These are phyloP conservation scores for Filobasidium uniguttulatum DNA, from an alignment of 1,284 basidiomycete species.

Conservation along the genomic window DNA sequence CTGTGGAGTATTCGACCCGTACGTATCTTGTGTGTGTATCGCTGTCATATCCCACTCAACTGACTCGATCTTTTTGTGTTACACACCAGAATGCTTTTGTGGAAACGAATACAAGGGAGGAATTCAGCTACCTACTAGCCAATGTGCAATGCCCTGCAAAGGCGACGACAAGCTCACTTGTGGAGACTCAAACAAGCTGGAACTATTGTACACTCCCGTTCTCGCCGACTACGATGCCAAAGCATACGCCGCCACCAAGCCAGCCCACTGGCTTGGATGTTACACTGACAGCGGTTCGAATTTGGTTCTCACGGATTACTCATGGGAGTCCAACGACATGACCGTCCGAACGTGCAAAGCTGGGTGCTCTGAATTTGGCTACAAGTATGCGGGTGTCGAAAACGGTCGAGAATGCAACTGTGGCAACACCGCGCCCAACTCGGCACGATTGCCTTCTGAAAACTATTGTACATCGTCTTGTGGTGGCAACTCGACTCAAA, in stretches of 20 bases:
- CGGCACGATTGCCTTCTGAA: background rate
- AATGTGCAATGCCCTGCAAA: background rate
- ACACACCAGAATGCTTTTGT: slow-evolving; percentile 3
- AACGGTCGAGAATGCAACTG: slow-evolving; percentile 12
- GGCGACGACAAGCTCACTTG: background rate
- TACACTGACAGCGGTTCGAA: background rate
- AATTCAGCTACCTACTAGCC: background rate
- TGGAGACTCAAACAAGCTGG: background rate
- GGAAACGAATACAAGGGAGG: slow-evolving; percentile 1
- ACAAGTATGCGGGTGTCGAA: slow-evolving; percentile 16
- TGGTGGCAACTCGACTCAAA: slow-evolving; percentile 19
- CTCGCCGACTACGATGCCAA: background rate
- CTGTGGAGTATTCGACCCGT: slow-evolving; percentile 9
- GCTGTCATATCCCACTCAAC: no score
- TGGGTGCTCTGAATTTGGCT: slow-evolving; percentile 19
- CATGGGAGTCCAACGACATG: slow-evolving; percentile 16
- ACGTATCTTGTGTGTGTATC: background rate
- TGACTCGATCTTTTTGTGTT: background rate
- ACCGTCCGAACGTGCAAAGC: slow-evolving; percentile 16
- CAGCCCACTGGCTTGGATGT: slow-evolving; percentile 1
- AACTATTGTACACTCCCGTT: background rate
- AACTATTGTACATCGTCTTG: slow-evolving; percentile 17
- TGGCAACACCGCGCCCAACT: slow-evolving; percentile 12
- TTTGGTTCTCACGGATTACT: slow-evolving; percentile 4
- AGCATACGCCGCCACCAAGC: background rate